Evolutionary conservation across 441 rosid genomes (phyloP).

Genomic region (Erodium moschatum): DNA sequence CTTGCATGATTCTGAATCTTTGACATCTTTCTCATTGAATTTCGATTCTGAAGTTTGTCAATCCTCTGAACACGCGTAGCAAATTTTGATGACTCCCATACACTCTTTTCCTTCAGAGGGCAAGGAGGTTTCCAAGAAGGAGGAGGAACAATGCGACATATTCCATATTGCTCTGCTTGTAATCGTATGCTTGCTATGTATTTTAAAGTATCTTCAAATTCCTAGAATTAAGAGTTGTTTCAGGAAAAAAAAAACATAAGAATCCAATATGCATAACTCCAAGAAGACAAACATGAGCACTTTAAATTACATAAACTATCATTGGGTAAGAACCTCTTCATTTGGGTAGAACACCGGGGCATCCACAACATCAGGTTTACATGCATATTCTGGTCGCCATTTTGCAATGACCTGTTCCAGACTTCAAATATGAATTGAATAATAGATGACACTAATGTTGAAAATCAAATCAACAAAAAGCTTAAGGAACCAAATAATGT

Average conservation of each 20-base stretch:
- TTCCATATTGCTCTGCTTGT: conserved; percentile 85
- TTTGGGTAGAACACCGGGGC: conserved; percentile 90
- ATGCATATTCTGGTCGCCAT: conserved; percentile 70
- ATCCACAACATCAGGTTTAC: conserved; percentile 67
- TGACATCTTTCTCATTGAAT: conserved; percentile 62
- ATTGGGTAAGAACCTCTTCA: conserved; percentile 65
- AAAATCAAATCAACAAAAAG: conserved; percentile 10
- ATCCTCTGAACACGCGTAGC: conserved; percentile 92
- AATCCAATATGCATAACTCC: conserved; percentile 6
- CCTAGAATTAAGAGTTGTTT: conserved; percentile 40
- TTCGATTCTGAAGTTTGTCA: conserved; percentile 94
- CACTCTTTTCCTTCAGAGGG: conserved; percentile 61
- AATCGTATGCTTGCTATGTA: conserved; percentile 78
- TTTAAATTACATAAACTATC: conserved; percentile 19
- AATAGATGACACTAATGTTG: conserved; percentile 14
- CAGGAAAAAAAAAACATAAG: conserved; percentile 11
- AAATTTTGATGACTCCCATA: conserved; percentile 79
- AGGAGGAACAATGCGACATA: conserved; percentile 98
- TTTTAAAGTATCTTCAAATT: conserved; percentile 83
- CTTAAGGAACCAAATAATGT: not conserved
- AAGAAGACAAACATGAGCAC: not conserved
- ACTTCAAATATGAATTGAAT: conserved; percentile 20
- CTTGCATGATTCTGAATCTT: conserved; percentile 40
- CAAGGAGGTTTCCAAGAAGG: conserved; percentile 96
- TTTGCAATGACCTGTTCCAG: conserved; percentile 61